These are phyloP conservation scores for Arachis monticola DNA, from an alignment of 331 rosid species.

Conservation along the genomic window DNA sequence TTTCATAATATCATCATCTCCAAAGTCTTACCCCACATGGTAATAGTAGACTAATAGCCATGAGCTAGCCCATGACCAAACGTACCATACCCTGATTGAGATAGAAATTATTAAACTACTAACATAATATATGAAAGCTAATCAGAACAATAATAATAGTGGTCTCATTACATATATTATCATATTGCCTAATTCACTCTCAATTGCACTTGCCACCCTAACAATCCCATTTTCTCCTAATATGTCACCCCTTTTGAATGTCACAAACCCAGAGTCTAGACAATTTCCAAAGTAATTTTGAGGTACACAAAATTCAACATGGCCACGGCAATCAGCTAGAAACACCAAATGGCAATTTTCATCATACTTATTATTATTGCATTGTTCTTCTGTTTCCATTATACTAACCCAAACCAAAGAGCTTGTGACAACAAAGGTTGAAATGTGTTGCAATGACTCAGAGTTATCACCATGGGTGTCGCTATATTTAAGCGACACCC, in stretches of 20 bases:
- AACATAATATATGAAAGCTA: no score
- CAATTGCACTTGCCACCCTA: not conserved
- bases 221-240: not conserved
- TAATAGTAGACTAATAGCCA: no score
- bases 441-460: conserved; percentile 28
- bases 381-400: conserved; percentile 4
- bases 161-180: no score
- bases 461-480: not conserved
- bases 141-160: no score
- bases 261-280: not conserved
- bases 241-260: not conserved
- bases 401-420: conserved; percentile 58
- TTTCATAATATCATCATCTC: no score
- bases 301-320: not conserved
- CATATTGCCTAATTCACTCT: not conserved
- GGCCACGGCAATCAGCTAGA: not conserved
- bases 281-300: not conserved
- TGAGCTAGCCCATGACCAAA: no score
- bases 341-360: not conserved
- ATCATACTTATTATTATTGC: not conserved
- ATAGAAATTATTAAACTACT: no score
- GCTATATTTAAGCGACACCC: not conserved
- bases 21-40: no score
- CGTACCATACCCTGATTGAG: no score
- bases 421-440: conserved; percentile 55